Evolutionary conservation across 176 grass and related monocot species (phyloP).

Genomic region (Calamus simplicifolius): DNA sequence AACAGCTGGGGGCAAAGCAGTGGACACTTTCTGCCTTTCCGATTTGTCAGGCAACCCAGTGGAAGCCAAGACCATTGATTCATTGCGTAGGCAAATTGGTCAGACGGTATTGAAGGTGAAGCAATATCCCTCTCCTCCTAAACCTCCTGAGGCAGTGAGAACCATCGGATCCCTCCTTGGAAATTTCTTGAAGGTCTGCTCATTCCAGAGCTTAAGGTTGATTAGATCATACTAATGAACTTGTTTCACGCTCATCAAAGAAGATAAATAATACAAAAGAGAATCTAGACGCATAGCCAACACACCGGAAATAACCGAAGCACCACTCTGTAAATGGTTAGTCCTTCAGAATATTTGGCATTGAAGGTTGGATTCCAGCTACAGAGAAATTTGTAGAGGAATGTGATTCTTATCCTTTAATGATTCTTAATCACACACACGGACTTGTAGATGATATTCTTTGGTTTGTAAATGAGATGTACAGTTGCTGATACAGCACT

Average conservation of each 20-base stretch:
- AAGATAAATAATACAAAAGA: no score
- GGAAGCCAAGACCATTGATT: not conserved
- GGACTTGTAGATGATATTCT: no score
- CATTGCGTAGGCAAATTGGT: not conserved
- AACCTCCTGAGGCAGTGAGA: not conserved
- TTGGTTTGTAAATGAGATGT: no score
- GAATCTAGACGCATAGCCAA: no score
- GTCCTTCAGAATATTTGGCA: no score
- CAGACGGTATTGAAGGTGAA: not conserved
- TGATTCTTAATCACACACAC: no score
- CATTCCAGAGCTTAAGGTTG: conserved; percentile 4
- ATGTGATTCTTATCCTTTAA: no score
- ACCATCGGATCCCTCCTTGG: not conserved
- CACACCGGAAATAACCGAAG: no score
- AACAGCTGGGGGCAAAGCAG: not conserved
- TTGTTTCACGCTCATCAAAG: not conserved
- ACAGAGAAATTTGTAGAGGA: no score
- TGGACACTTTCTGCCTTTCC: not conserved
- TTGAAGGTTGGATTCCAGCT: no score
- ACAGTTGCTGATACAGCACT: no score
- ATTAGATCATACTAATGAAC: conserved; percentile 1
- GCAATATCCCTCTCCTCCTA: not conserved
- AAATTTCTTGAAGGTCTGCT: not conserved
- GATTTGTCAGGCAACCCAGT: conserved; percentile 1
- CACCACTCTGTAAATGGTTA: no score